A percentile compares a stretch with the other conserved stretches of the same genome.
Evolutionary conservation across 768 basidiomycete species (phyloP).

Genomic region (Pulveroboletus sp.): DNA sequence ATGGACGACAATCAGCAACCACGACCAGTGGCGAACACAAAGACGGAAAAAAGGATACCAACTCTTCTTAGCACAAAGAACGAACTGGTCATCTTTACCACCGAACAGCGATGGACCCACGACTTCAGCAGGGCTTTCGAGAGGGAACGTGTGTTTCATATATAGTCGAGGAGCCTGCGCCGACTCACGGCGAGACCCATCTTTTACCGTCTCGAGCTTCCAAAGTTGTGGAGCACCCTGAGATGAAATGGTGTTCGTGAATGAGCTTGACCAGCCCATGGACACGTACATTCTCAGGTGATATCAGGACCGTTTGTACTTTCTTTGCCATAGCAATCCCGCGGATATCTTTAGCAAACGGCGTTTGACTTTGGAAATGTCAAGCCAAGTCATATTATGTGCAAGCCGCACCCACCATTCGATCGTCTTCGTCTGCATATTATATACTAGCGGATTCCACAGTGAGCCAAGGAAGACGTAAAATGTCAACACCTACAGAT

Average conservation of each 20-base stretch:
- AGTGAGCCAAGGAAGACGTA: constrained; percentile 1
- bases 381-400: constrained; percentile 2
- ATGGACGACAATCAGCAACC: not conserved
- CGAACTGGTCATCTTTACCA: constrained; percentile 71
- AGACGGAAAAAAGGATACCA: constrained; percentile 1
- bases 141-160: constrained; percentile 68
- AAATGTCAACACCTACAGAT: constrained; percentile 35
- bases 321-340: constrained; percentile 45
- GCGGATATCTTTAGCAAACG: constrained; percentile 51
- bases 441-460: constrained; percentile 38
- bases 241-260: constrained; percentile 3
- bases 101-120: constrained; percentile 81
- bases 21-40: not conserved
- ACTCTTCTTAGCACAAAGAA: constrained; percentile 77
- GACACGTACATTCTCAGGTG: constrained; percentile 25
- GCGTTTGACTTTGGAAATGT: constrained; percentile 42
- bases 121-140: constrained; percentile 63
- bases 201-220: constrained; percentile 62
- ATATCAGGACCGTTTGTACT: constrained; percentile 42
- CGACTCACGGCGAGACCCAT: constrained; percentile 36
- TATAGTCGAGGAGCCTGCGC: constrained; percentile 28
- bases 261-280: constrained; percentile 5
- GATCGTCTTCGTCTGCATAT: constrained; percentile 39
- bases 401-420: constrained; percentile 37
- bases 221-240: constrained; percentile 74